Evolutionary conservation across 257 asterid genomes (phyloP).

Genomic region (Solanum lignicaule): DNA sequence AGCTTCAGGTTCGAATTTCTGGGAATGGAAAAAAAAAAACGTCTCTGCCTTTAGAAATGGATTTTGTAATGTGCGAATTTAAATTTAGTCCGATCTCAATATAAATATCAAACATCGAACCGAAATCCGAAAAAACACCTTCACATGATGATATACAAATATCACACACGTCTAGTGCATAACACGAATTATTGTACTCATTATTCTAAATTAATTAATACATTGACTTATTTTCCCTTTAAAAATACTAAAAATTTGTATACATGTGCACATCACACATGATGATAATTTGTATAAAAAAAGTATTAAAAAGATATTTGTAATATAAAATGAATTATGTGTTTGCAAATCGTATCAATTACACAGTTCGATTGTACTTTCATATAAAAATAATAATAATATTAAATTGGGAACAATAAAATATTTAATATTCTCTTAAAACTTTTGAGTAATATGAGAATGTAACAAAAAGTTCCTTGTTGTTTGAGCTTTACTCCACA

Average conservation of each 20-base stretch:
- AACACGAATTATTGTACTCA: neutral
- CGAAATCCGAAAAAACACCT: neutral
- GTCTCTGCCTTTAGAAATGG: neutral
- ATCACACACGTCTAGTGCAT: neutral
- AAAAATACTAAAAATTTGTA: neutral
- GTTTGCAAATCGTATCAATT: neutral
- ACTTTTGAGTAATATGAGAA: neutral
- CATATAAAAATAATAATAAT: neutral
- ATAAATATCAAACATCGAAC: accelerated
- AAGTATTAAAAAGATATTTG: neutral
- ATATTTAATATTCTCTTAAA: neutral
- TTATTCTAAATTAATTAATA: neutral
- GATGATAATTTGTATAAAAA: neutral
- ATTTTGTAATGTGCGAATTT: accelerated
- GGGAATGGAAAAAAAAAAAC: neutral
- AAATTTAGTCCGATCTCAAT: accelerated
- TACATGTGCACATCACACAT: neutral
- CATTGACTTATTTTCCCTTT: neutral
- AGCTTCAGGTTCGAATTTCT: accelerated
- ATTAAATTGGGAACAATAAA: neutral
- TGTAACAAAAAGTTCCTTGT: neutral
- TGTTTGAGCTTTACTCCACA: neutral
- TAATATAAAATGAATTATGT: neutral
- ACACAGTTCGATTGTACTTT: neutral
- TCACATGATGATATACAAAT: too few relatives aligned